A percentile compares a stretch with the other conserved stretches of the same genome.
phyloP scores from a whole-genome alignment of 2,329 filamentous ascomycete genomes.

The Rutstroemia sydowiana region DNA sequence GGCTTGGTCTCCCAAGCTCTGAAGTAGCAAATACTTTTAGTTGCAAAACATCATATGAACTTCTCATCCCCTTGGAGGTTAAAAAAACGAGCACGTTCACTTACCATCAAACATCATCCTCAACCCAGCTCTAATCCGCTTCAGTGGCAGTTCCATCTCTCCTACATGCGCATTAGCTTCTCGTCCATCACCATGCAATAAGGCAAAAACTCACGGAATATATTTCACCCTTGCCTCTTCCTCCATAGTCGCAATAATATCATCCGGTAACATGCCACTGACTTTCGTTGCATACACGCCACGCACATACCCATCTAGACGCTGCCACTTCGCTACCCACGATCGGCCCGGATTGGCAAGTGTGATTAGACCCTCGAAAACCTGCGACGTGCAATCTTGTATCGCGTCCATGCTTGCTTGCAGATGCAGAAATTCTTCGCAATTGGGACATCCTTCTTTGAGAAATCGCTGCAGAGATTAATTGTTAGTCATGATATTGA shows the following conservation, averaged over 20 bases:
- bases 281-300: slow-evolving; percentile 96
- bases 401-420: slow-evolving; percentile 72
- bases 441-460: slow-evolving; percentile 88
- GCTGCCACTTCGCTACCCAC: slow-evolving; percentile 97
- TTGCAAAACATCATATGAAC: slow-evolving; percentile 78
- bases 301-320: slow-evolving; percentile 77
- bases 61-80: not conserved
- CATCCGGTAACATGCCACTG: slow-evolving; percentile 67
- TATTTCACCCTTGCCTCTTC: slow-evolving; percentile 58
- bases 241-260: slow-evolving; percentile 52
- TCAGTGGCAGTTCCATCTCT: slow-evolving; percentile 46
- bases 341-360: slow-evolving; percentile 74
- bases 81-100: not conserved
- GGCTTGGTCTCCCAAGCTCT: slow-evolving; percentile 74
- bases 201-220: slow-evolving; percentile 48
- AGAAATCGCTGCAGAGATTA: slow-evolving; percentile 67
- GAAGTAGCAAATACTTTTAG: slow-evolving; percentile 99
- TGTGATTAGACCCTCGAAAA: slow-evolving; percentile 88
- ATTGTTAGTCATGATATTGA: too few relatives aligned
- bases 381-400: slow-evolving; percentile 88
- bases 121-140: slow-evolving; percentile 20
- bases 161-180: slow-evolving; percentile 31
- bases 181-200: not conserved
- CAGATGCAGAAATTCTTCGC: slow-evolving; percentile 85
- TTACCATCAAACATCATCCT: not conserved